Evolutionary conservation across 176 grass and related monocot genomes (phyloP).

Genomic region (Saccharum spontaneum): DNA sequence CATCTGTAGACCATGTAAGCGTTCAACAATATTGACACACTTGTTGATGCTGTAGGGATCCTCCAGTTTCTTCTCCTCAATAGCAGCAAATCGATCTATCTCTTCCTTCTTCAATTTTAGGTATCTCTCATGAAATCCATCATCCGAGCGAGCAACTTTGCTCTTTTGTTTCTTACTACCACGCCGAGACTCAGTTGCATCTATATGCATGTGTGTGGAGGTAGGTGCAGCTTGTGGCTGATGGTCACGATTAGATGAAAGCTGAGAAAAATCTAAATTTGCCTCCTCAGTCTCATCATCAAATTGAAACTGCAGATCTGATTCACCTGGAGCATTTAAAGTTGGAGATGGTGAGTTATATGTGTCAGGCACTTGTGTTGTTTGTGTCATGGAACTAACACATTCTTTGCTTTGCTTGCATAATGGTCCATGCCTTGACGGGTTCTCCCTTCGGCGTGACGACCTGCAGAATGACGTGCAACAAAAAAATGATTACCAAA

Average conservation of each 20-base stretch:
- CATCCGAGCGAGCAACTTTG: background rate
- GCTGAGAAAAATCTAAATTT: background rate
- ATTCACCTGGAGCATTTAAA: background rate
- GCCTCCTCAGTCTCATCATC: background rate
- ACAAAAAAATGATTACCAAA: background rate
- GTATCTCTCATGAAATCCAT: background rate
- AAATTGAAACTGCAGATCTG: background rate
- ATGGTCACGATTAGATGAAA: background rate
- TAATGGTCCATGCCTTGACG: background rate
- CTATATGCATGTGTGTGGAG: background rate
- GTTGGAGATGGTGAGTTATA: background rate
- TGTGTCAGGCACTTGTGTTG: background rate
- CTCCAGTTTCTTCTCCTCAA: background rate
- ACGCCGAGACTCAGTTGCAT: background rate
- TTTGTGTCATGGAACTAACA: background rate
- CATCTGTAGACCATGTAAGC: background rate
- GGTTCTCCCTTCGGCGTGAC: background rate
- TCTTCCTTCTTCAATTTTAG: conserved; percentile 19
- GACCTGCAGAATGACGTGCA: background rate
- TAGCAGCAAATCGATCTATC: background rate
- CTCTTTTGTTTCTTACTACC: background rate
- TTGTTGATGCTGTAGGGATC: background rate
- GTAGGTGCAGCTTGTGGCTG: background rate
- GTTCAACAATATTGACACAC: background rate
- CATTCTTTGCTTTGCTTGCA: background rate